Base-by-base conservation (phyloP, 2,329 filamentous ascomycete species). In the Diaporthe nobilis region DNA sequence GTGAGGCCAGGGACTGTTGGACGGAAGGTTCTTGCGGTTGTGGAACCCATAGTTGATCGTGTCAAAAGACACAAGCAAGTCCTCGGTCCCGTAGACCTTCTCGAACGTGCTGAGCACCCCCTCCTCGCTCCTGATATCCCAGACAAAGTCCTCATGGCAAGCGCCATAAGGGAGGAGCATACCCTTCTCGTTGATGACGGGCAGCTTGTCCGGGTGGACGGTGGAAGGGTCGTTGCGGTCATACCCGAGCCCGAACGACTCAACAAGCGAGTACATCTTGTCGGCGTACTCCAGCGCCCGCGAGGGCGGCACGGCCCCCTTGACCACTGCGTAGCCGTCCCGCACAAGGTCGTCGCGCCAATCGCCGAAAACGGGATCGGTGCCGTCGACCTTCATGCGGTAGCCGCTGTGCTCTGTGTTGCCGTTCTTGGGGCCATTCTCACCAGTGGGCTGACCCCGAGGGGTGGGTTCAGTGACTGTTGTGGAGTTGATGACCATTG, bases 31-130 rank as follows among this genome's bases (percentile, higher is more conserved):
- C 20, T 77, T 81, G 63, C 82, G 83, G 77, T 85, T 86, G 15
- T 85, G 82, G 74, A 88, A 84, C 1, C 61, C 61, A 37, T 67
- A 67, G 80, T 87, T 88, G 77, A 87, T 80, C 10, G 85, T 85
- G 76, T 89, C 87, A 76, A 88, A 89, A 0, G 87, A 88, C 1
- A 88, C 87, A 34, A 89, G 83, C 31, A 89, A 79, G 65, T 89
- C 86, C 65, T 85, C 79, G 2, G 86, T 86, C 22, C 82, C 83
- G 74, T 85, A 88, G 6, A 88, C 83, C 79, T 85, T 85, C 77
- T 85, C 86, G 70, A 89, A 89, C 1, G 86, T 82, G 2, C 80
- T 81, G 20, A 88, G 81, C 0, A 89, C 85, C 2, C 85, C 87
- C 13, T 86, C 85, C 80, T 88, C 87, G 4, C 82, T 81, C n/a